phyloP scores from a whole-genome alignment of 2,329 filamentous ascomycete genomes.

The Aschersonia sp. region DNA sequence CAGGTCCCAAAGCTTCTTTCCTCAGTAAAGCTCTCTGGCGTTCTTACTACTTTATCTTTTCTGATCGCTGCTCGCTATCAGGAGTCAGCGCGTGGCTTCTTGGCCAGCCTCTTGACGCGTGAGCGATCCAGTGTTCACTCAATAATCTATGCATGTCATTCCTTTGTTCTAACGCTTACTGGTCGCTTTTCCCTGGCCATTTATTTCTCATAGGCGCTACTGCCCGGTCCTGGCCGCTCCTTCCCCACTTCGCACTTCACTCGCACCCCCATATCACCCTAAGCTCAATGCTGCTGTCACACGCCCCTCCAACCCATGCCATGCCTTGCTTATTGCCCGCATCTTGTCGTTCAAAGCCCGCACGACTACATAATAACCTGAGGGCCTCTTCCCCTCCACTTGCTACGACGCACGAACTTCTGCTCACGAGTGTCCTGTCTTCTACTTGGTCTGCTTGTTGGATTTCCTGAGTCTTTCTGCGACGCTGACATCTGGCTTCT shows the following conservation, averaged over 20 bases:
- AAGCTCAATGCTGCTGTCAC: neutral
- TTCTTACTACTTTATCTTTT: too few relatives aligned
- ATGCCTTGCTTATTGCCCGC: neutral
- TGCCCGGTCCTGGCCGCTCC: neutral
- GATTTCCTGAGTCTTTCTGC: neutral
- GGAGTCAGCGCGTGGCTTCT: too few relatives aligned
- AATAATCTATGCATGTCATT: too few relatives aligned
- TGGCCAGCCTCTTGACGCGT: too few relatives aligned
- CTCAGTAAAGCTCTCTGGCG: too few relatives aligned
- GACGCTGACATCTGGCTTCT: neutral
- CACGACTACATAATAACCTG: neutral
- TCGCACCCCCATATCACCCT: neutral
- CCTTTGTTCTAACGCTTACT: too few relatives aligned
- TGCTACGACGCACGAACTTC: neutral
- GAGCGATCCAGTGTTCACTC: too few relatives aligned
- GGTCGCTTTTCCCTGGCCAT: too few relatives aligned
- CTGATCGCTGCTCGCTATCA: too few relatives aligned
- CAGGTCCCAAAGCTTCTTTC: too few relatives aligned
- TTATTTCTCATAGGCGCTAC: too few relatives aligned
- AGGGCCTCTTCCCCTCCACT: neutral
- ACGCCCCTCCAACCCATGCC: neutral
- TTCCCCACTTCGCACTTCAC: conserved; percentile 2
- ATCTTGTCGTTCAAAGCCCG: neutral
- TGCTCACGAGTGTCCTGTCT: too few relatives aligned
- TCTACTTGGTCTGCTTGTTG: neutral